Conservation (phyloP, 2,329 filamentous ascomycete genomes). For the Didymella exigua region DNA sequence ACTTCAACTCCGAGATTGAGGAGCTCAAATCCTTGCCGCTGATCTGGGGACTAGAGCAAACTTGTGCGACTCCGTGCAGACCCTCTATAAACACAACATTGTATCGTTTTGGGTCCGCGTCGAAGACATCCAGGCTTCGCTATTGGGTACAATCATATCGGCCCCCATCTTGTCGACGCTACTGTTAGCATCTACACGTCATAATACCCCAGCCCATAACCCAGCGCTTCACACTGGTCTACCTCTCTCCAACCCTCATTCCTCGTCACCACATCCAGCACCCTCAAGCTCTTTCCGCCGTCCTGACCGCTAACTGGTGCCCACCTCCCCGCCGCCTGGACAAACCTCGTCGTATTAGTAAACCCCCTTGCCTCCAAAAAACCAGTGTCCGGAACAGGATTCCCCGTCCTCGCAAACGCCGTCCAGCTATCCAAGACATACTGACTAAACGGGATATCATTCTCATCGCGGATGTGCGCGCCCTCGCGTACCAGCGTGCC, state of each 20-base stretch:
- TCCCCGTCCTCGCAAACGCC: constrained; percentile 37
- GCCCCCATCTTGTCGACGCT: no score
- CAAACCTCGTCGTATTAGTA: not conserved
- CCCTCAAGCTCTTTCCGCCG: constrained; percentile 18
- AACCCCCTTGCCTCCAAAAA: constrained; percentile 35
- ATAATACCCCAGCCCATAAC: constrained; percentile 33
- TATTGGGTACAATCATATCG: no score
- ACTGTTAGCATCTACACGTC: no score
- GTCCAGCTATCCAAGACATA: constrained; percentile 42
- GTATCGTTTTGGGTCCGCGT: no score
- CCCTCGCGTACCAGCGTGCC: constrained; percentile 46
- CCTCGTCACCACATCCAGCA: constrained; percentile 32
- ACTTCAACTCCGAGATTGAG: no score
- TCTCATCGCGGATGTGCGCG: constrained; percentile 31
- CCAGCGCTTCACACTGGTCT: constrained; percentile 36
- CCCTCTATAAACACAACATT: no score
- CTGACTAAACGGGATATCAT: constrained; percentile 42
- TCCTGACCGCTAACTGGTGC: not conserved
- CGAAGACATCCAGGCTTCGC: no score
- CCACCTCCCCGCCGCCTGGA: not conserved
- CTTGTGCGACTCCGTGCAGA: no score
- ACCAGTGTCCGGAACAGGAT: constrained; percentile 30
- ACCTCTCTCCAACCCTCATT: constrained; percentile 31
- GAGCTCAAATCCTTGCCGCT: no score
- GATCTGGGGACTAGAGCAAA: no score